Percentiles rank a stretch among this genome's conserved stretches.
These are phyloP conservation scores for Neoscytalidium dimidiatum DNA, from an alignment of 2,329 filamentous ascomycete species.

Conservation along the genomic window DNA sequence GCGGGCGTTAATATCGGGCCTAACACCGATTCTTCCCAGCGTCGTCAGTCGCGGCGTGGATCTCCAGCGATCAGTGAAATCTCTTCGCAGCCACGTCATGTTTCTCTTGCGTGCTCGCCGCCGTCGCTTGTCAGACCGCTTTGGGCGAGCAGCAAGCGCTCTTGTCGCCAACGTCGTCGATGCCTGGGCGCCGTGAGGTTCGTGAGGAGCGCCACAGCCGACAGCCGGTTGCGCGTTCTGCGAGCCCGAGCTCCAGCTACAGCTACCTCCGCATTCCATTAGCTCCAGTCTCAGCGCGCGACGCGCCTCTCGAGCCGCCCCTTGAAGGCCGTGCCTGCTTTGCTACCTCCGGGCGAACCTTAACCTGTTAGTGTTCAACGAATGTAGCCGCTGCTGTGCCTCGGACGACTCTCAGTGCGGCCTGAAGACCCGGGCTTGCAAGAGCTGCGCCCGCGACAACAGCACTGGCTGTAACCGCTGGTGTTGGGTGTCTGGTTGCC, in stretches of 20 bases:
- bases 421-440: too few relatives aligned
- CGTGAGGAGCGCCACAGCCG: not conserved
- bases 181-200: not conserved
- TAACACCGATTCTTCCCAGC: slow-evolving; percentile 8
- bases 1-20: slow-evolving; percentile 5
- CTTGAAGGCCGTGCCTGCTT: too few relatives aligned
- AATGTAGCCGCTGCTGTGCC: not conserved
- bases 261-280: not conserved
- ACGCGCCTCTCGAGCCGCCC: not conserved
- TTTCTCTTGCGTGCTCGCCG: not conserved
- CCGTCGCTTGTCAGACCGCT: not conserved
- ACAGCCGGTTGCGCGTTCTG: not conserved
- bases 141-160: not conserved
- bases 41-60: not conserved
- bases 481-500: not conserved
- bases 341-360: not conserved
- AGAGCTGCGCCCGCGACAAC: not conserved
- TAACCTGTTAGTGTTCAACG: not conserved
- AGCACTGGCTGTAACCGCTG: not conserved
- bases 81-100: slow-evolving; percentile 9
- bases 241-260: not conserved
- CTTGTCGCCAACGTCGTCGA: not conserved
- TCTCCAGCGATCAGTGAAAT: slow-evolving; percentile 12
- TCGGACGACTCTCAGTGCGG: not conserved
- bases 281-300: not conserved